A percentile compares a stretch with the other conserved stretches of the same genome.
Evolutionary conservation across 2,329 filamentous ascomycete genomes (phyloP).

Genomic region (Plectosphaerella cucumerina): DNA sequence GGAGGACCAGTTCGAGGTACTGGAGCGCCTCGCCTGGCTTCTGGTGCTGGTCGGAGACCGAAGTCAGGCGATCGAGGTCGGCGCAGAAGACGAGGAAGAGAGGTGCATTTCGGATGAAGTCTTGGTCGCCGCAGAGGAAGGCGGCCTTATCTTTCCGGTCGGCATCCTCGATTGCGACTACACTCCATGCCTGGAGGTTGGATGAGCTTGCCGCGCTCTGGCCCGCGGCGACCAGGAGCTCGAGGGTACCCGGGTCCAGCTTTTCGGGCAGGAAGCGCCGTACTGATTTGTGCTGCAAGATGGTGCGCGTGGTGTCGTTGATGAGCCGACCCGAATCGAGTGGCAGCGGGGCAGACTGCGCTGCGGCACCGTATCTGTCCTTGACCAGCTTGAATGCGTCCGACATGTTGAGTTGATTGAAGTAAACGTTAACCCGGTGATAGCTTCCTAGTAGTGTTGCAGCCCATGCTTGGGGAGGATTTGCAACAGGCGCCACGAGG

Average conservation of each 20-base stretch:
- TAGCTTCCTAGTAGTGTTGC: too few species aligned
- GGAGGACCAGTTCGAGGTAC: too few species aligned
- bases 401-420: too few species aligned
- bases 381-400: too few species aligned
- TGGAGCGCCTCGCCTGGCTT: too few species aligned
- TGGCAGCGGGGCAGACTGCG: too few species aligned
- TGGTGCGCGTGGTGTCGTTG: too few species aligned
- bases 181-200: slow-evolving; percentile 28
- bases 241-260: slow-evolving; percentile 19
- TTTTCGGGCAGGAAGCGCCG: slow-evolving; percentile 19
- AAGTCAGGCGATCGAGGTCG: slow-evolving; percentile 23
- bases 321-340: too few species aligned
- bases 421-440: too few species aligned
- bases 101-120: slow-evolving; percentile 24
- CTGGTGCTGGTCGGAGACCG: slow-evolving; percentile 12
- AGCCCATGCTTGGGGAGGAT: too few species aligned
- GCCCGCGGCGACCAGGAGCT: slow-evolving; percentile 23
- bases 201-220: slow-evolving; percentile 28
- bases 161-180: slow-evolving; percentile 20
- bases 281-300: slow-evolving; percentile 24
- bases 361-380: too few species aligned
- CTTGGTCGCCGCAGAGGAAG: slow-evolving; percentile 21
- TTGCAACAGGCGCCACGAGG: too few species aligned
- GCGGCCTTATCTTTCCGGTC: slow-evolving; percentile 21
- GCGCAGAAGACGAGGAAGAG: slow-evolving; percentile 27